These are phyloP conservation scores for Aureobasidium leucospermi DNA, from an alignment of 2,329 filamentous ascomycete genomes.

Conservation along the genomic window DNA sequence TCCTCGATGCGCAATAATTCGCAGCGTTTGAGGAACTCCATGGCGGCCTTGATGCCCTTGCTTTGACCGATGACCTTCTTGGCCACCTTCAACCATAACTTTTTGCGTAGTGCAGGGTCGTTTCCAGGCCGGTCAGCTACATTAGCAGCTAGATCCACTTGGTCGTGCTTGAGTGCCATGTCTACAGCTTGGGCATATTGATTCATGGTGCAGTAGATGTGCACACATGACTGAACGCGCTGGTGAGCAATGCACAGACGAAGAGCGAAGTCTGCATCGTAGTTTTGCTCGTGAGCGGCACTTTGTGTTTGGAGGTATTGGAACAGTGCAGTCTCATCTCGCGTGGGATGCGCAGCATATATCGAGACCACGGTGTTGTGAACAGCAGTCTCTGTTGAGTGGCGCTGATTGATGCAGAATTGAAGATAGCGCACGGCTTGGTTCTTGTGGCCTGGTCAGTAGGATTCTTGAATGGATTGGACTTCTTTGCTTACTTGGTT, in stretches of 20 bases:
- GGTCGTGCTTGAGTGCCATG: conserved; percentile 79
- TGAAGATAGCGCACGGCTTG: conserved; percentile 91
- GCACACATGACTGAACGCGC: conserved; percentile 86
- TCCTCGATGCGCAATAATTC: conserved; percentile 93
- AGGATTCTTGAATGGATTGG: no score
- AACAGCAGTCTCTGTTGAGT: conserved; percentile 74
- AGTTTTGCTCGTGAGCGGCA: conserved; percentile 63
- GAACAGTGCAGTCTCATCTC: conserved; percentile 77
- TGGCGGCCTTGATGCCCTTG: conserved; percentile 76
- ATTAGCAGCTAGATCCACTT: conserved; percentile 80
- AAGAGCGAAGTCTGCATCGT: conserved; percentile 93
- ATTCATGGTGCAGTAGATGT: conserved; percentile 95
- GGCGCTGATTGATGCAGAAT: conserved; percentile 81
- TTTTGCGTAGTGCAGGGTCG: conserved; percentile 76
- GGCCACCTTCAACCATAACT: conserved; percentile 90
- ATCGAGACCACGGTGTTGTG: conserved; percentile 97
- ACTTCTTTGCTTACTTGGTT: conserved; percentile 18
- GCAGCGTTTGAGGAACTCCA: conserved; percentile 86
- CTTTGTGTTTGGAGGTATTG: conserved; percentile 87
- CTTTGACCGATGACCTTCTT: conserved; percentile 86
- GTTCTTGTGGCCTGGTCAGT: conserved; percentile 44
- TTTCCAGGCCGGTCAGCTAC: conserved; percentile 76
- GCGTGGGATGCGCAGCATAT: conserved; percentile 77
- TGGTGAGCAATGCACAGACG: conserved; percentile 92
- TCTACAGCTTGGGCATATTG: conserved; percentile 92